These are phyloP conservation scores for Epichloe sibirici DNA, from an alignment of 2,329 filamentous ascomycete genomes.

Conservation along the genomic window DNA sequence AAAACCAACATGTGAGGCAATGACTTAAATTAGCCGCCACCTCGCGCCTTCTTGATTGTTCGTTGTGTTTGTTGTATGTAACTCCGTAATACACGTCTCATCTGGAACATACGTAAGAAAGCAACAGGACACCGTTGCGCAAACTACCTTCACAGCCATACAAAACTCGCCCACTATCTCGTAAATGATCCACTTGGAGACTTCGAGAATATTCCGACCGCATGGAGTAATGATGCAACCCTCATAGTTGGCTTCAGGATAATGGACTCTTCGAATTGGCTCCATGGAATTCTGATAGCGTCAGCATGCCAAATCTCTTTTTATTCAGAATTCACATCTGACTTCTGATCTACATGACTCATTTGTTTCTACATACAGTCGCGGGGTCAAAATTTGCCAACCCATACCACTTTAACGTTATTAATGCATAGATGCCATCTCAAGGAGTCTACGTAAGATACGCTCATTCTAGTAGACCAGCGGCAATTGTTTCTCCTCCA, in stretches of 20 bases:
- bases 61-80: neutral
- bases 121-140: neutral
- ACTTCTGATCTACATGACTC: neutral
- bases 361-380: neutral
- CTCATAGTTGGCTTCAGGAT: neutral
- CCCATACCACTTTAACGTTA: no score
- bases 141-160: neutral
- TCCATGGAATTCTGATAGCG: neutral
- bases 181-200: neutral
- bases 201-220: constrained; percentile 17
- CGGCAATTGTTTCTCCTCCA: constrained; percentile 74
- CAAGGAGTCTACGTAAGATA: neutral
- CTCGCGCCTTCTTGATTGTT: neutral
- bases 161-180: neutral
- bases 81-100: neutral
- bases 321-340: neutral
- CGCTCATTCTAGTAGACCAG: constrained; percentile 64
- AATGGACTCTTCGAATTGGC: no score
- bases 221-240: neutral
- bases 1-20: neutral
- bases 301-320: neutral
- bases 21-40: constrained; percentile 3
- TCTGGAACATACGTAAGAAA: neutral
- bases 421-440: neutral
- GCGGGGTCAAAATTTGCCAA: neutral